These are phyloP conservation scores for Pholiota conissans DNA, from an alignment of 768 basidiomycete species.

Conservation along the genomic window DNA sequence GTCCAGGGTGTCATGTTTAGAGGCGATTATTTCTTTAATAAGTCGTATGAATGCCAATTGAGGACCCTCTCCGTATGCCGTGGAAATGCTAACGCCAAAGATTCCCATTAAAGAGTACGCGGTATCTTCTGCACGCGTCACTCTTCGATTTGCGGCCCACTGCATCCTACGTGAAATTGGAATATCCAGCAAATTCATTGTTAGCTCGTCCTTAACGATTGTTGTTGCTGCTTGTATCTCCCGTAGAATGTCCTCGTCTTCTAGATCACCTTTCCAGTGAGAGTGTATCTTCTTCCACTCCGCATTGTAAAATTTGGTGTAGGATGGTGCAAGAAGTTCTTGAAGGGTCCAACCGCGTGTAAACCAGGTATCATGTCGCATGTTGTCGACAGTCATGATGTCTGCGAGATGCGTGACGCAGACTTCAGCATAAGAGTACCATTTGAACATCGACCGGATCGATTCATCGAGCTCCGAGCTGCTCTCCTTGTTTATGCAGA, in stretches of 20 bases:
- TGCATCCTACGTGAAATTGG: neutral
- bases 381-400: neutral
- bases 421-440: neutral
- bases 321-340: neutral
- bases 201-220: neutral
- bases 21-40: neutral
- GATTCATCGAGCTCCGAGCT: constrained; percentile 9
- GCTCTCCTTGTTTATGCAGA: constrained; percentile 6
- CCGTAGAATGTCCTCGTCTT: neutral
- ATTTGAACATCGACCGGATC: constrained; percentile 8
- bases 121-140: neutral
- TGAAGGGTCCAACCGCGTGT: constrained; percentile 5
- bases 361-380: neutral
- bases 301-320: neutral
- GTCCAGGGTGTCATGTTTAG: neutral
- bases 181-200: neutral
- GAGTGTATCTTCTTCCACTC: neutral
- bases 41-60: neutral
- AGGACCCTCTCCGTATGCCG: neutral
- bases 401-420: constrained; percentile 6
- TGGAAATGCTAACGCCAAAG: neutral
- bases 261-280: neutral
- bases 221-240: neutral
- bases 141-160: neutral
- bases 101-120: constrained; percentile 1